Evolutionary conservation across 2,329 filamentous ascomycete species (phyloP).

Genomic region (Talaromyces sp.): DNA sequence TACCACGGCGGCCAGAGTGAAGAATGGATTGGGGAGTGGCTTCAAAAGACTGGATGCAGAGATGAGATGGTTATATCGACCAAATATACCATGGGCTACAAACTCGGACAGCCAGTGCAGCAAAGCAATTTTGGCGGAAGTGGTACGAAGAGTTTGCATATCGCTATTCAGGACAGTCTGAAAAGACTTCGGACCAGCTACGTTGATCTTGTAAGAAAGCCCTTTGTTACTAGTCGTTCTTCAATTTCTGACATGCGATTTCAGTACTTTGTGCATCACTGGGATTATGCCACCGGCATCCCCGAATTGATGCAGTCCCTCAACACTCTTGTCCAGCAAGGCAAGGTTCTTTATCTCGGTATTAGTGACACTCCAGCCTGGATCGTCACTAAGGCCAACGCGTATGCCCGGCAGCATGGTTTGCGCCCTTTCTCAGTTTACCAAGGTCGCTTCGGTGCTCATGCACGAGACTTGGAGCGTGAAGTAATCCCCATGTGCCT

Average conservation of each 20-base stretch:
- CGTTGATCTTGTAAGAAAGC: slow-evolving; percentile 41
- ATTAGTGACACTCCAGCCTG: slow-evolving; percentile 38
- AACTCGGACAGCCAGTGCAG: slow-evolving; percentile 29
- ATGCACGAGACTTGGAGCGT: slow-evolving; percentile 34
- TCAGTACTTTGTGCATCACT: slow-evolving; percentile 47
- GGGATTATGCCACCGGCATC: slow-evolving; percentile 39
- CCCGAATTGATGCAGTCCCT: slow-evolving; percentile 34
- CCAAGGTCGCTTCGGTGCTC: slow-evolving; percentile 35
- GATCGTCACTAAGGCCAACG: slow-evolving; percentile 35
- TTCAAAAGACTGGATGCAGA: slow-evolving; percentile 56
- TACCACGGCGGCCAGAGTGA: slow-evolving; percentile 63
- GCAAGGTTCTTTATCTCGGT: slow-evolving; percentile 39
- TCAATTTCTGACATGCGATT: too few species aligned
- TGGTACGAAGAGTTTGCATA: slow-evolving; percentile 34
- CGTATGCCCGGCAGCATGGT: slow-evolving; percentile 33
- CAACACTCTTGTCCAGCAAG: slow-evolving; percentile 31
- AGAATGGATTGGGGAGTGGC: slow-evolving; percentile 65
- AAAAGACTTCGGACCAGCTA: slow-evolving; percentile 49
- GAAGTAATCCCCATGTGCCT: slow-evolving; percentile 39
- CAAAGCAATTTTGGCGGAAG: slow-evolving; percentile 44
- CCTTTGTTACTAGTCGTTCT: too few species aligned
- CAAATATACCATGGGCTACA: slow-evolving; percentile 60
- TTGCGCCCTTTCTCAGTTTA: slow-evolving; percentile 37
- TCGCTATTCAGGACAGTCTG: slow-evolving; percentile 40
- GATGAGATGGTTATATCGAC: slow-evolving; percentile 67